Evolutionary conservation across 1,284 basidiomycete species (phyloP), one percentile per base, ranked within the genome.

Genomic region (Rhodofomes roseus): DNA sequence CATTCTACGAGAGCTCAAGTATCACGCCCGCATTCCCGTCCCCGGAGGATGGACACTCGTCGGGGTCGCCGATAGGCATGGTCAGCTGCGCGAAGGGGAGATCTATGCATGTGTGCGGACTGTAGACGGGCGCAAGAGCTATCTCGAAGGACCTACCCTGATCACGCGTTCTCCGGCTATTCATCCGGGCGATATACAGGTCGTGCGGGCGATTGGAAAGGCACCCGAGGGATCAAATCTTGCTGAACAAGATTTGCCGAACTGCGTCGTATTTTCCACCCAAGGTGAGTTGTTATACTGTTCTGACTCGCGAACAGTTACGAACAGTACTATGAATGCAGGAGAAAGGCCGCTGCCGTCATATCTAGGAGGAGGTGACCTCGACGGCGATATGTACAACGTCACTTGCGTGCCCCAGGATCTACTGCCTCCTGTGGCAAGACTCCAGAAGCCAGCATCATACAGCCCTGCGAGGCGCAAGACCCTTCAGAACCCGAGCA

Each of bases 161-260:
- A 79, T 90, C 41, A 84, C 85, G 14, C 79, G 87, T 14, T 87
- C 84, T 0, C 87, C 87, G 0, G 82, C 80, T 2, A 84, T 87
- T 34, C 86, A 87, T 66, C 87, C 85, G 2, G 87, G 87, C 0
- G 88, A 90, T 68, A 81, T 88, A 2, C 84, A 84, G 66, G 69
- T 87, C 22, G 86, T 78, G 4, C 62, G 67, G 6, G 87, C 85
- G 1, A 85, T 90, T 31, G 87, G 87, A 5, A 62, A 60, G 22
- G 85, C 85, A 0, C 82, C 81, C 0, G 63, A 70, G 11, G 79
- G 75, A 4, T 82, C 81, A 2, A 78, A 77, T 20, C 85, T 87
- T 65, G 76, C 61, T 1, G 69, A 64, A 3, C 83, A 86, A 63
- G 76, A 79, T 0, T 67, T 86, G 16, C 66, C 73, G 9, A 86